These are phyloP conservation scores for Gaeumannomyces tritici DNA, from an alignment of 2,329 filamentous ascomycete genomes.

Conservation along the genomic window DNA sequence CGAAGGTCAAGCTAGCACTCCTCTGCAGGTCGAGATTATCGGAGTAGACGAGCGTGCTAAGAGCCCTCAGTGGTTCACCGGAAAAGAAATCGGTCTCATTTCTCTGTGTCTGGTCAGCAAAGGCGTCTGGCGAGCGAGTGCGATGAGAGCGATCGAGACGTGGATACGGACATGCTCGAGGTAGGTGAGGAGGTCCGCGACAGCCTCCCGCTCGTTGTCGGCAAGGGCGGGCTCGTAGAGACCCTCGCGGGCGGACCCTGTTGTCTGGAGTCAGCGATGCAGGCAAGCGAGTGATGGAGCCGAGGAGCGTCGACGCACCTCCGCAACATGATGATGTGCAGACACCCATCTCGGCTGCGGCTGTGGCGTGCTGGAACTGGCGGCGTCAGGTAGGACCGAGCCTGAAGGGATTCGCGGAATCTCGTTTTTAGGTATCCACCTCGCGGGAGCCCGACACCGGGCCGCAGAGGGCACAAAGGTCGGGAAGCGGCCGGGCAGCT, in stretches of 20 bases:
- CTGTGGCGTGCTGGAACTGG: not conserved
- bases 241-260: conserved; percentile 69
- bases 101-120: conserved; percentile 46
- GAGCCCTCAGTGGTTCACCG: conserved; percentile 83
- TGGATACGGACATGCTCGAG: conserved; percentile 73
- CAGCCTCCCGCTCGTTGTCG: conserved; percentile 93
- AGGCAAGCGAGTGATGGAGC: not conserved
- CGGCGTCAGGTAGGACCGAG: too few species aligned
- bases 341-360: conserved; percentile 42
- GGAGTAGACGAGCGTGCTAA: conserved; percentile 95
- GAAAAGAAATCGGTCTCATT: conserved; percentile 98
- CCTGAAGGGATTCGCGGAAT: too few species aligned
- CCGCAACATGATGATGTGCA: conserved; percentile 55
- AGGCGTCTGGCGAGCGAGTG: not conserved
- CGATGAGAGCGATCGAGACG: not conserved
- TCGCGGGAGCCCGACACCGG: too few species aligned
- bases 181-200: conserved; percentile 89
- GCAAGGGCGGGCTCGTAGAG: conserved; percentile 82
- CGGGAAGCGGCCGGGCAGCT: too few species aligned
- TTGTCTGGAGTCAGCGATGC: conserved; percentile 6
- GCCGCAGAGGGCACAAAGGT: too few species aligned
- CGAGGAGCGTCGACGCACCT: conserved; percentile 22
- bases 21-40: conserved; percentile 97
- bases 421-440: too few species aligned
- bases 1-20: conserved; percentile 95